Evolutionary conservation across 345 rosid species (phyloP), one percentile per base, ranked within the genome.

Genomic region (Salix suchowensis): DNA sequence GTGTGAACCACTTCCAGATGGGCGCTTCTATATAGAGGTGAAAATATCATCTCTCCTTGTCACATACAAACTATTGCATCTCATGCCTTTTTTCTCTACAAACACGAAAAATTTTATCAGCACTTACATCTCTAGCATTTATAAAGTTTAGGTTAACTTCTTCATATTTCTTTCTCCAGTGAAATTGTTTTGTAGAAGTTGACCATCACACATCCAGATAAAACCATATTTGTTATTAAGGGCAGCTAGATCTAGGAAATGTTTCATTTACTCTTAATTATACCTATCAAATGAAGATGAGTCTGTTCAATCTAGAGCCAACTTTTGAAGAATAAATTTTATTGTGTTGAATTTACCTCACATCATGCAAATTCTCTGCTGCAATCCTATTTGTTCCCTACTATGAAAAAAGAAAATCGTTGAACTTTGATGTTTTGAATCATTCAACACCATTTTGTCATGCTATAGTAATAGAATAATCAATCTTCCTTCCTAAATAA

Each of bases 1-100:
- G 90, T 96, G 96, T 77, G 97, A 96, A 79, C 96, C 98, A 83
- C 93, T 93, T 74, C 92, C 96, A 5, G 94, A 91, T 87, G 99
- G 98, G 39, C 88, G 96, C 42, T 91, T 96, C 82, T 89, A 86
- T 82, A 80, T 93, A 73, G 96, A 91, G 96, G 98, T 93, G 76
- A 77, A 76, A 52, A 68, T 70, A 55, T 44, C 21, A 4, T 18
- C 5, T 12, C 68, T 67, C 72, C 21, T 54, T 21, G 37, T 48
- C 21, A 48, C 54, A 48, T 48, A 48, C 54, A 48, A 48, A 15
- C 19, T 48, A 48, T 16, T 48, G 5, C 54, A 48, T 48, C 54
- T 48, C 18, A 48, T 48, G 7, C 18, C 54, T 14, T 48, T 48
- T 2, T 15, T 1, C 54, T 48, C 16, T 48, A 16, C 54, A 15